A percentile compares a stretch with the other conserved stretches of the same genome.
Conservation (phyloP, 176 grass and related monocot genomes). For the Carex parvula region DNA sequence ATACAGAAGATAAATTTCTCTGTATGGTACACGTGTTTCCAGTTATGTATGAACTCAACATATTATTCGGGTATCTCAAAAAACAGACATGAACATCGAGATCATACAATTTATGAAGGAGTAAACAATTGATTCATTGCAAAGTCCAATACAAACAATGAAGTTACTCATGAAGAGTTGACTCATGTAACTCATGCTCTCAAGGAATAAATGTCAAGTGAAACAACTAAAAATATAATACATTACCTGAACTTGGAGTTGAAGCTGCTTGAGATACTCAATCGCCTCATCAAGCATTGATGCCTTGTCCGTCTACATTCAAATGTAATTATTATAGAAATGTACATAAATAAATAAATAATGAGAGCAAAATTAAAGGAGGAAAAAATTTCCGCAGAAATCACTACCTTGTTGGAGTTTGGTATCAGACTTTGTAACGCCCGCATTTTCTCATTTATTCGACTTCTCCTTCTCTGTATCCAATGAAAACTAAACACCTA, state of each 20-base stretch:
- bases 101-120: neutral
- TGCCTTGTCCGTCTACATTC: constrained; percentile 79
- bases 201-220: neutral
- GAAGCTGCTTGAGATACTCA: constrained; percentile 95
- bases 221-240: constrained; percentile 18
- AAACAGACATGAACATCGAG: neutral
- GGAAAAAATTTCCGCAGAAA: neutral
- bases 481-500: neutral
- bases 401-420: constrained; percentile 84
- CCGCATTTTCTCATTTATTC: constrained; percentile 99
- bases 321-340: neutral
- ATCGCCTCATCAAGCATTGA: constrained; percentile 98
- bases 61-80: constrained; percentile 1
- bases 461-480: constrained; percentile 77
- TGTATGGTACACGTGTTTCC: neutral
- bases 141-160: neutral
- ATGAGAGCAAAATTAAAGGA: neutral
- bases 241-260: constrained; percentile 90
- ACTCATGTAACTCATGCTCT: neutral
- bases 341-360: neutral
- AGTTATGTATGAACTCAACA: neutral
- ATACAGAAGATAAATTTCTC: neutral
- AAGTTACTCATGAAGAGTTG: neutral
- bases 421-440: constrained; percentile 92
- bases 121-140: neutral